A percentile compares a stretch with the other conserved stretches of the same genome.
These are phyloP conservation scores for Hericium erinaceus DNA, from an alignment of 768 basidiomycete genomes.

Conservation along the genomic window DNA sequence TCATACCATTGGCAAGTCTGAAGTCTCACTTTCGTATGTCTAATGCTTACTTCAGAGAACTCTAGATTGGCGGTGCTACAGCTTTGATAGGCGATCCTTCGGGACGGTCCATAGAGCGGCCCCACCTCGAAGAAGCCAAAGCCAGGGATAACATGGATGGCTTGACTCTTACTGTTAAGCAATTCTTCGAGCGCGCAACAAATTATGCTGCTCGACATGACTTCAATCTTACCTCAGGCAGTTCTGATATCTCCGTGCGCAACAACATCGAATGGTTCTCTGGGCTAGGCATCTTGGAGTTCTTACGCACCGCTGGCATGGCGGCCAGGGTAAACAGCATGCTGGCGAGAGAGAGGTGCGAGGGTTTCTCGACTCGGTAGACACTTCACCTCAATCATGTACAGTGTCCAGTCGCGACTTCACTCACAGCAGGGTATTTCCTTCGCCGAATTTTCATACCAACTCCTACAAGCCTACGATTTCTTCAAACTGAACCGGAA, in stretches of 20 bases:
- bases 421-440: constrained; percentile 79
- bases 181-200: constrained; percentile 62
- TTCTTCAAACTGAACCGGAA: constrained; percentile 67
- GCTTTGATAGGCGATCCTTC: constrained; percentile 97
- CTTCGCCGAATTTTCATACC: constrained; percentile 98
- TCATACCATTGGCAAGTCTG: constrained; percentile 51
- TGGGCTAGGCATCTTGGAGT: constrained; percentile 67
- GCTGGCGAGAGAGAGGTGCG: constrained; percentile 84
- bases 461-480: constrained; percentile 94
- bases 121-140: constrained; percentile 47
- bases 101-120: constrained; percentile 75
- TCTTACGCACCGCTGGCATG: constrained; percentile 73
- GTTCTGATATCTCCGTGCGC: constrained; percentile 30
- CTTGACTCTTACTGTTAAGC: constrained; percentile 56
- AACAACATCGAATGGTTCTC: constrained; percentile 78
- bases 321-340: constrained; percentile 80
- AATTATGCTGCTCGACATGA: constrained; percentile 39
- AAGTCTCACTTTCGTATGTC: not conserved
- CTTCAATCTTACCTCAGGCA: constrained; percentile 5
- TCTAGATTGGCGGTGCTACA: constrained; percentile 90
- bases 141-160: constrained; percentile 57
- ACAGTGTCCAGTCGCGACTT: constrained; percentile 76
- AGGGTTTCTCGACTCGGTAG: not conserved
- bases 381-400: not conserved
- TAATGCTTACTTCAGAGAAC: not conserved